phyloP scores from a whole-genome alignment of 2,329 filamentous ascomycete genomes.

The Sporothrix inflata region DNA sequence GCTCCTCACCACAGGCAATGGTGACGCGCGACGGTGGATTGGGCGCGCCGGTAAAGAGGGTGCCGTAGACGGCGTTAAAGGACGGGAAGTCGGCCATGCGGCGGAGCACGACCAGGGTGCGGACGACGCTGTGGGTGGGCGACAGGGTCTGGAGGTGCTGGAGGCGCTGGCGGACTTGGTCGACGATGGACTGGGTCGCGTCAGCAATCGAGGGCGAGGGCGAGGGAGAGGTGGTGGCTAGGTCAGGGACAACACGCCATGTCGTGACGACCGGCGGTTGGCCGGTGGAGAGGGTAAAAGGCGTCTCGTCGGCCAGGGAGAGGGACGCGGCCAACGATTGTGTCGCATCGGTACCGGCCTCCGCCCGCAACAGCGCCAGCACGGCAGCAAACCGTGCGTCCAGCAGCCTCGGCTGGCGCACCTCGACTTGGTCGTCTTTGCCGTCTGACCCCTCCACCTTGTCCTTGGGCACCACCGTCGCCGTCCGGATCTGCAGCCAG shows the following conservation, averaged over 20 bases:
- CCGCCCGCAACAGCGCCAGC: slow-evolving; percentile 41
- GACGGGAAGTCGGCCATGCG: slow-evolving; percentile 77
- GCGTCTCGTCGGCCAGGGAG: neutral
- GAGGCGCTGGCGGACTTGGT: slow-evolving; percentile 50
- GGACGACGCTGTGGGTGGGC: slow-evolving; percentile 52
- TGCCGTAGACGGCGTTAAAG: slow-evolving; percentile 76
- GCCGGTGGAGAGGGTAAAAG: neutral
- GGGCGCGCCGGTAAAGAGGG: slow-evolving; percentile 68
- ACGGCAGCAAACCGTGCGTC: slow-evolving; percentile 62
- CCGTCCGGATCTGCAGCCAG: slow-evolving; percentile 67
- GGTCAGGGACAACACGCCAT: slow-evolving; percentile 40
- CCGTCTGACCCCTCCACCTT: slow-evolving; percentile 22
- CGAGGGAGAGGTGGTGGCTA: slow-evolving; percentile 28
- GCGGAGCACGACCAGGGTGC: slow-evolving; percentile 70
- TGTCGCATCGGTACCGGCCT: too few species aligned
- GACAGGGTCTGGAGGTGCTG: slow-evolving; percentile 36
- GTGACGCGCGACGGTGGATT: slow-evolving; percentile 87
- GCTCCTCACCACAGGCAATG: slow-evolving; percentile 70
- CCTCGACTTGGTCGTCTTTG: slow-evolving; percentile 29
- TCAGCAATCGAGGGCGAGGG: slow-evolving; percentile 43
- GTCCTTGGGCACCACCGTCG: slow-evolving; percentile 54
- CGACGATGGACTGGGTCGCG: slow-evolving; percentile 54
- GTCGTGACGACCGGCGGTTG: neutral
- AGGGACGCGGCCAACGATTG: neutral
- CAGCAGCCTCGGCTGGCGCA: slow-evolving; percentile 66